Conservation (phyloP, 2,329 filamentous ascomycete species). For the Trichoderma sp. region DNA sequence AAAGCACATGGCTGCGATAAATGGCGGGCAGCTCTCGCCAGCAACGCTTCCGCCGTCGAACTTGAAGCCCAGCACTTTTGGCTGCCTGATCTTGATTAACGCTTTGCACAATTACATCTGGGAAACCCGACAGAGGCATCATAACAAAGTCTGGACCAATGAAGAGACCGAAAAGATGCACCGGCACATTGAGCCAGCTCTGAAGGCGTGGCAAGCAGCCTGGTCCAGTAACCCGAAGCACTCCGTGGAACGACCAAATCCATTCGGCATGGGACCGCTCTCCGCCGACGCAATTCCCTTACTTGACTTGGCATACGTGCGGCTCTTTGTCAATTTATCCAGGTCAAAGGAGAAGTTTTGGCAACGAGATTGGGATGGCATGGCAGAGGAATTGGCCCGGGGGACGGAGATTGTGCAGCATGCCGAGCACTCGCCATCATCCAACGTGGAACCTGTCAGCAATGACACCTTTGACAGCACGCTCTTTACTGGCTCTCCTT, state of each 20-base stretch:
- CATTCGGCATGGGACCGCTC: slow-evolving; percentile 77
- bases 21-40: slow-evolving; percentile 23
- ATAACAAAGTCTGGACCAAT: slow-evolving; percentile 85
- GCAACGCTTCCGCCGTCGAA: slow-evolving; percentile 61
- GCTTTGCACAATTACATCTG: slow-evolving; percentile 97
- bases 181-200: slow-evolving; percentile 87
- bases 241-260: slow-evolving; percentile 81
- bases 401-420: slow-evolving; percentile 77
- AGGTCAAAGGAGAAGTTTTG: slow-evolving; percentile 91
- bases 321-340: slow-evolving; percentile 90
- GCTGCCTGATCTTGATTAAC: slow-evolving; percentile 88
- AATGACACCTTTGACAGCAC: slow-evolving; percentile 54
- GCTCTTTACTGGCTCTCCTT: slow-evolving; percentile 56
- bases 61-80: slow-evolving; percentile 84
- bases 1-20: slow-evolving; percentile 45
- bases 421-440: slow-evolving; percentile 63
- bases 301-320: slow-evolving; percentile 87
- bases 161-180: slow-evolving; percentile 97
- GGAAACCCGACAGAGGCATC: slow-evolving; percentile 91
- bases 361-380: slow-evolving; percentile 89
- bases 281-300: slow-evolving; percentile 90
- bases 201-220: slow-evolving; percentile 91
- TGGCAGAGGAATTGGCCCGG: slow-evolving; percentile 83
- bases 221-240: slow-evolving; percentile 88
- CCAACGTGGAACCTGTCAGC: slow-evolving; percentile 50